These are phyloP conservation scores for Mortierella antarctica DNA, from an alignment of 192 early-diverging fungal species.

Conservation along the genomic window DNA sequence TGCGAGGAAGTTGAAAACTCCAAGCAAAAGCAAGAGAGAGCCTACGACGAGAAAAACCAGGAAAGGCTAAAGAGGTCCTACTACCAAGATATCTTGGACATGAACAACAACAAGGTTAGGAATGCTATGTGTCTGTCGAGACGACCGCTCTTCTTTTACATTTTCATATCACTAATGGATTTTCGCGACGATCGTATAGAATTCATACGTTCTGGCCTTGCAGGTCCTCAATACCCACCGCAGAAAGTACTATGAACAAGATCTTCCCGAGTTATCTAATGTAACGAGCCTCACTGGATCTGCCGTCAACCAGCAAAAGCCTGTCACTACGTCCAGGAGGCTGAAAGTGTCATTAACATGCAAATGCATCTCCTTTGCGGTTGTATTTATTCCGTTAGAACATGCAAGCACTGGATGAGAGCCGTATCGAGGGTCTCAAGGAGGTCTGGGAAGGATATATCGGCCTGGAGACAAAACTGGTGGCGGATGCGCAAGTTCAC, in stretches of 20 bases:
- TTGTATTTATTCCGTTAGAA: slow-evolving; percentile 54
- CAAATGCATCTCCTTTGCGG: neutral
- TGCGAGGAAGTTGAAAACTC: slow-evolving; percentile 72
- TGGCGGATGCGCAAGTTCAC: slow-evolving; percentile 42
- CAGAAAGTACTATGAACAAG: slow-evolving; percentile 67
- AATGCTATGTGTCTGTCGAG: neutral
- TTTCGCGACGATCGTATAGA: slow-evolving; percentile 54
- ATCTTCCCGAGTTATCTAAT: slow-evolving; percentile 69
- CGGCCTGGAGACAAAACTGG: slow-evolving; percentile 53
- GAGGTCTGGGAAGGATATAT: slow-evolving; percentile 65
- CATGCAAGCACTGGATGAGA: slow-evolving; percentile 69
- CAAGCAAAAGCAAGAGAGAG: slow-evolving; percentile 65
- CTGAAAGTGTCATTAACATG: neutral
- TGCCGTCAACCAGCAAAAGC: neutral
- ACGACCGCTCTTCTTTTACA: neutral
- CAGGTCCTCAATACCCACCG: slow-evolving; percentile 72
- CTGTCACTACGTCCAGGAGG: neutral
- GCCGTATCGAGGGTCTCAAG: slow-evolving; percentile 63
- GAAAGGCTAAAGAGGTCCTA: slow-evolving; percentile 61
- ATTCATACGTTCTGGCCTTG: slow-evolving; percentile 73
- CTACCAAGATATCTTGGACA: slow-evolving; percentile 72
- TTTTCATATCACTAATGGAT: neutral
- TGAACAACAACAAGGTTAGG: slow-evolving; percentile 71
- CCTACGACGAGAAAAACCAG: slow-evolving; percentile 68
- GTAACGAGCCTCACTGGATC: slow-evolving; percentile 40